phyloP scores from a whole-genome alignment of 257 asterid genomes.

The Penstemon barbatus region DNA sequence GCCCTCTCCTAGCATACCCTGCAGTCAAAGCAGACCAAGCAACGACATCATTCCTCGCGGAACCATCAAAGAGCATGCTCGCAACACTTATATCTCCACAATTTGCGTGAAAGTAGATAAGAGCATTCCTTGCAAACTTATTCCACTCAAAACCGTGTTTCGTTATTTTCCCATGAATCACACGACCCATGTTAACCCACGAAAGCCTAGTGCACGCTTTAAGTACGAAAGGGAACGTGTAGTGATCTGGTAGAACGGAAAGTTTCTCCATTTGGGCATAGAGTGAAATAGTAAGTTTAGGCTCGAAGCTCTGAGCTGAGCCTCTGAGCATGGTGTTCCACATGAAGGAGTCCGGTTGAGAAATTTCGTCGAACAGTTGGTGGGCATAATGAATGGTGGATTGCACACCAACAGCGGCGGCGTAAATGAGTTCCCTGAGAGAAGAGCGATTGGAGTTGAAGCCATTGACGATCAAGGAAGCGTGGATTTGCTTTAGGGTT shows the following conservation, averaged over 20 bases:
- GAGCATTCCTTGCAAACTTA: conserved; percentile 58
- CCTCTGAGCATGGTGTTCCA: conserved; percentile 81
- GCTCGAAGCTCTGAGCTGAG: conserved; percentile 72
- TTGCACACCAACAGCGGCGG: conserved; percentile 35
- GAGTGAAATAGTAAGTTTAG: conserved; percentile 46
- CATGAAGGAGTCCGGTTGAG: conserved; percentile 61
- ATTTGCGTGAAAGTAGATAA: conserved; percentile 69
- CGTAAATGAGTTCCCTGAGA: conserved; percentile 56
- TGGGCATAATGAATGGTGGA: conserved; percentile 51
- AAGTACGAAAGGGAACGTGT: conserved; percentile 62
- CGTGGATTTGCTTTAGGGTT: conserved; percentile 51
- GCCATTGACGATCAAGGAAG: conserved; percentile 44
- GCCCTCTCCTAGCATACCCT: conserved; percentile 67
- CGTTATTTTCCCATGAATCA: conserved; percentile 58
- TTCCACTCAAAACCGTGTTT: conserved; percentile 69
- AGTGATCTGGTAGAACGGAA: conserved; percentile 45
- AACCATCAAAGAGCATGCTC: conserved; percentile 43
- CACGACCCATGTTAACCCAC: conserved; percentile 51
- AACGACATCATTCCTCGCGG: conserved; percentile 57
- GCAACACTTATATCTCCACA: conserved; percentile 60
- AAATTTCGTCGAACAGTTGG: conserved; percentile 59
- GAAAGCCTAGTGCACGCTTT: conserved; percentile 67
- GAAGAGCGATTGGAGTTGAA: conserved; percentile 37
- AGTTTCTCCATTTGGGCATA: conserved; percentile 45
- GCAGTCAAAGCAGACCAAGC: conserved; percentile 81